These are phyloP conservation scores for Lentinula detonsa DNA, from an alignment of 768 basidiomycete species.

Conservation along the genomic window DNA sequence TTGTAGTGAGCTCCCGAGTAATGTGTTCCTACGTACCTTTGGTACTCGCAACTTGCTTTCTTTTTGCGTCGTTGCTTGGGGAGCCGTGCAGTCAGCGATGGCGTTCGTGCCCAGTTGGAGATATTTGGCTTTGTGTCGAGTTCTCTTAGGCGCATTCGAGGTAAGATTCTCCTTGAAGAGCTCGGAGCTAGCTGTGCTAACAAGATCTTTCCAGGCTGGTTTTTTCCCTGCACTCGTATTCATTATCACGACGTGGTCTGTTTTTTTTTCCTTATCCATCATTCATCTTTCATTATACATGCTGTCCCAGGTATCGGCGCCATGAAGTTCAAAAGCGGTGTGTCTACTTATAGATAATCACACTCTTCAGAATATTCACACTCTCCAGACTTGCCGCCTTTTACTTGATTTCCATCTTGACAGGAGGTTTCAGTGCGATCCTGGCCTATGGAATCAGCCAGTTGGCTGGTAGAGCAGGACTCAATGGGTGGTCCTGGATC, in stretches of 20 bases:
- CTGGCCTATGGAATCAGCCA: slow-evolving; percentile 36
- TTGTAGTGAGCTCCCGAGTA: slow-evolving; percentile 10
- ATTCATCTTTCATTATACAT: neutral
- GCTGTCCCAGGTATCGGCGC: slow-evolving; percentile 34
- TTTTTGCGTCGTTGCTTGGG: slow-evolving; percentile 11
- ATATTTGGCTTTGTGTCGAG: slow-evolving; percentile 7
- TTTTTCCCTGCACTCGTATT: slow-evolving; percentile 46
- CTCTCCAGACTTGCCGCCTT: slow-evolving; percentile 36
- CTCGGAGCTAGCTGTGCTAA: neutral
- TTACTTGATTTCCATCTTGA: slow-evolving; percentile 33
- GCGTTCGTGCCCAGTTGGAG: slow-evolving; percentile 10
- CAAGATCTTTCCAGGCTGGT: slow-evolving; percentile 28
- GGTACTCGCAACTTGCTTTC: slow-evolving; percentile 10
- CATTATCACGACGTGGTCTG: slow-evolving; percentile 44
- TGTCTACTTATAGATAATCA: neutral
- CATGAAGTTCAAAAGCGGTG: slow-evolving; percentile 47
- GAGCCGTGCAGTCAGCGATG: slow-evolving; percentile 12
- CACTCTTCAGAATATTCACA: neutral
- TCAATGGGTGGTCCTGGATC: slow-evolving; percentile 47
- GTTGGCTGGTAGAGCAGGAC: slow-evolving; percentile 30
- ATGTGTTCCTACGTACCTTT: slow-evolving; percentile 5
- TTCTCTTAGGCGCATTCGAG: slow-evolving; percentile 11
- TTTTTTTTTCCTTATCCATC: neutral
- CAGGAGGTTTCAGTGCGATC: slow-evolving; percentile 36
- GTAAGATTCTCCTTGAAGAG: neutral